Evolutionary conservation across 495 filamentous ascomycete genomes (phyloP), one percentile per base, ranked within the genome.

Genomic region (Neurospora terricola): DNA sequence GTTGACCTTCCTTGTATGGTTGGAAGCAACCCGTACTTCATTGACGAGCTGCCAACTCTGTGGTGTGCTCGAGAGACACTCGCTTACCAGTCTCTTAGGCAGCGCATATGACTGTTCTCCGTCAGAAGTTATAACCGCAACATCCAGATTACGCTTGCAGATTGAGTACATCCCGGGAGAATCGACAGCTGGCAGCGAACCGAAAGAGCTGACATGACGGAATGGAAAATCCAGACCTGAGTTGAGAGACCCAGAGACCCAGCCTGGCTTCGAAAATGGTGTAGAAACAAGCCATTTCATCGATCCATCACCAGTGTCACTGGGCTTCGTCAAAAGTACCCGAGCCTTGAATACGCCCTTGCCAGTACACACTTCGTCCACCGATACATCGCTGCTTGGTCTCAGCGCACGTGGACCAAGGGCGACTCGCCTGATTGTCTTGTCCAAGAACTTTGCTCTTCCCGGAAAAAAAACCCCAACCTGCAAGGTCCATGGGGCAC

Each of bases 301-400:
- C 21, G 40, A 38, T 14, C 27, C 42, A 45, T n/a, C 5, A 10
- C 21, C 21, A 1, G 18, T 27, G 36, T 30, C 70, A 23, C 70
- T 11, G 11, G 21, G 39, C 9, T 18, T 71, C 39, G 11, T 39
- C 45, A 43, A 42, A 7, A 71, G 39, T 30, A 71, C 9, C 23
- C 70, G 37, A 42, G 70, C 39, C 36, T 71, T 54, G 40, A 71
- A 48, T 43, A 71, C 70, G 30, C 70, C 70, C 40, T 71, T 71
- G 23, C 18, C 70, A 14, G 21, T 34, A 34, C 27, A 71, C 12
- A 71, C 34, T 36, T 36, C 34, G n/a, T 71, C 70, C 27, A 71
- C 70, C 70, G 40, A 14, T 0, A 71, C 21, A 23, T 45, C 21
- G 11, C 70, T 39, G 21, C 36, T 34, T 36, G 21, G 18, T 48